Percentiles rank a stretch among this genome's conserved stretches.
These are phyloP conservation scores for Neurospora sp. DNA, from an alignment of 495 filamentous ascomycete genomes.

Conservation along the genomic window DNA sequence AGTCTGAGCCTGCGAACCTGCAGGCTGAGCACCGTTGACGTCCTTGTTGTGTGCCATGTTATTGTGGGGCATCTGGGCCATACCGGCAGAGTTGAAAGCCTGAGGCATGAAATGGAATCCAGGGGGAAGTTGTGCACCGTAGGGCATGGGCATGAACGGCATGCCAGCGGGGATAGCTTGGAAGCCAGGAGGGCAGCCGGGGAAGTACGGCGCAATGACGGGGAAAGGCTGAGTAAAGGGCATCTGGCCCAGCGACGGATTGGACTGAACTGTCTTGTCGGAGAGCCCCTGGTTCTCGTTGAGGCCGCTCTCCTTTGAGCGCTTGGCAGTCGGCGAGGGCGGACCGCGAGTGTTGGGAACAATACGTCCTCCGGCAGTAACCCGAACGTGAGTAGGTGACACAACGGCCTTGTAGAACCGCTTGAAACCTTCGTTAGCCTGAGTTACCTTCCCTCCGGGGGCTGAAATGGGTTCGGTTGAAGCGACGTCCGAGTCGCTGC, in stretches of 20 bases:
- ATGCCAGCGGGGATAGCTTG: slow-evolving; percentile 21
- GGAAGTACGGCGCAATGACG: slow-evolving; percentile 13
- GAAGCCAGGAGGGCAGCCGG: slow-evolving; percentile 19
- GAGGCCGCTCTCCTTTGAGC: slow-evolving; percentile 22
- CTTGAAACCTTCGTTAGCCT: slow-evolving; percentile 44
- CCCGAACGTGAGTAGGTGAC: slow-evolving; percentile 44
- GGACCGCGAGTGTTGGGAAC: slow-evolving; percentile 45
- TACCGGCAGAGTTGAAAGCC: slow-evolving; percentile 3
- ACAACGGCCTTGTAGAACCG: slow-evolving; percentile 46
- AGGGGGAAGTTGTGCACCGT: slow-evolving; percentile 15
- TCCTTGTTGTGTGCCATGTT: slow-evolving; percentile 5
- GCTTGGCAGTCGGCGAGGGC: slow-evolving; percentile 33
- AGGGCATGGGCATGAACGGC: slow-evolving; percentile 21
- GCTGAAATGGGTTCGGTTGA: slow-evolving; percentile 34
- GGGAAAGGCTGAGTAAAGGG: slow-evolving; percentile 10
- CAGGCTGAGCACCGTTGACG: slow-evolving; percentile 14
- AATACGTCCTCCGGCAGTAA: slow-evolving; percentile 46
- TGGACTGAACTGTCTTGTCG: slow-evolving; percentile 12
- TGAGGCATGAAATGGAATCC: slow-evolving; percentile 14
- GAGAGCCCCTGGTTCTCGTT: slow-evolving; percentile 6
- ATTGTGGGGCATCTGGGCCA: slow-evolving; percentile 8
- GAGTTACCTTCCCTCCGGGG: slow-evolving; percentile 32
- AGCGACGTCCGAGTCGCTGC: slow-evolving; percentile 25
- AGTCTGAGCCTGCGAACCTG: slow-evolving; percentile 15
- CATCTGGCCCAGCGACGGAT: slow-evolving; percentile 7